Base-by-base conservation (phyloP, 2,329 filamentous ascomycete species). In the Cladorrhinum sp. region DNA sequence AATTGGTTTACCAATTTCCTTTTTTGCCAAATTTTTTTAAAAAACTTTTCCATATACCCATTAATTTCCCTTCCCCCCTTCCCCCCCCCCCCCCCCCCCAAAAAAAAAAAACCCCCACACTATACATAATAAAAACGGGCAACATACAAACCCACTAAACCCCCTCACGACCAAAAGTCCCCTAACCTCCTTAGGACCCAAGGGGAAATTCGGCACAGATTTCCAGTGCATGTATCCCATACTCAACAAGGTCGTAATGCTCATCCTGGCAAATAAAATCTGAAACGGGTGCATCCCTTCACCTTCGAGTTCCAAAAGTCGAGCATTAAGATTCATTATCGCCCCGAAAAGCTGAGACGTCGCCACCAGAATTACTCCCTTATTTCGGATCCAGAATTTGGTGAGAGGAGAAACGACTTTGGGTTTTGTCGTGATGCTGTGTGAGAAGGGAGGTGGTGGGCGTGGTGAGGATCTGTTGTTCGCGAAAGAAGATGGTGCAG, bases 271-370 rank as follows among this genome's bases (percentile, higher is more conserved):
- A 68, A 96, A 92, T 3, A 96, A 81, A 62, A 96, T 87, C 75
- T 95, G 90, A 65, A 96, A 87, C 0, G 92, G 91, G 77, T 95
- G 85, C 79, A 96, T 88, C 1, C 85, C 85, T 51, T 86, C 80
- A 58, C 85, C 88, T 65, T 89, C 79, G 18, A 89, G 79, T 71
- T 96, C 91, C 41, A 96, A 78, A 10, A 93, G 73, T 20, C 92
- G 82, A 0, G 91, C 90, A 45, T 86, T 86, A 9, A 96, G 84
- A 72, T 95, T 96, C 93, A 96, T 96, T 56, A 90, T 75, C 0
- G 89, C 87, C 1, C 88, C 91, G 67, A 96, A 96, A 36, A 95
- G 77, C 73, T 96, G 92, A 0, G 91, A 84, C 2, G 88, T 63
- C 18, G 92, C 78, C 49, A 96, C 90, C 50, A 92, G 78, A 22